Evolutionary conservation across 2,329 filamentous ascomycete species (phyloP).

Genomic region (Botrytis byssoidea): DNA sequence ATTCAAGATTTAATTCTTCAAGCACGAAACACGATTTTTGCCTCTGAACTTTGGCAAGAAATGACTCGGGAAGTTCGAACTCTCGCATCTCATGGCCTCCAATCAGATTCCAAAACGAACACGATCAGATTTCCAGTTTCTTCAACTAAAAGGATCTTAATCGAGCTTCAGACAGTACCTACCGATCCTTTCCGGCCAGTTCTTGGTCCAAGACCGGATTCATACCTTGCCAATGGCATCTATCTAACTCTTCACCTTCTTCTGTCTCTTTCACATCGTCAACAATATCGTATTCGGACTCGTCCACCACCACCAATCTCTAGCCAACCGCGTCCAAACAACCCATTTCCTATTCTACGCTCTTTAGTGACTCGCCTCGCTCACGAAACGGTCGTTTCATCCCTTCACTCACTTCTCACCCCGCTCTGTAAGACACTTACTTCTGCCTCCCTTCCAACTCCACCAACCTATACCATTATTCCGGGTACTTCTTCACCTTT

Average conservation of each 20-base stretch:
- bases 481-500: constrained; percentile 28
- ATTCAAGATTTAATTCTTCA: constrained; percentile 69
- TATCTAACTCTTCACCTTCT: constrained; percentile 70
- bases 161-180: constrained; percentile 63
- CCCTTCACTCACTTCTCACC: constrained; percentile 29
- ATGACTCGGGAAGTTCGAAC: constrained; percentile 76
- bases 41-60: constrained; percentile 89
- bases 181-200: constrained; percentile 45
- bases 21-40: constrained; percentile 75
- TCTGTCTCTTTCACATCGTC: constrained; percentile 74
- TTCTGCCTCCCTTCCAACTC: constrained; percentile 30
- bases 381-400: constrained; percentile 33
- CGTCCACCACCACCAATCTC: constrained; percentile 55
- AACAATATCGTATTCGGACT: constrained; percentile 68
- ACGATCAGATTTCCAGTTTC: constrained; percentile 56
- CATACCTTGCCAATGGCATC: constrained; percentile 61
- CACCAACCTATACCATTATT: constrained; percentile 32
- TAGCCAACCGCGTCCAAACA: constrained; percentile 50
- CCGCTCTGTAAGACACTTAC: constrained; percentile 31
- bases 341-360: constrained; percentile 57
- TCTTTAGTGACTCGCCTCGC: constrained; percentile 46
- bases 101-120: constrained; percentile 51
- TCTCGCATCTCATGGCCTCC: constrained; percentile 69
- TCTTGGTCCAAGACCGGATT: constrained; percentile 41
- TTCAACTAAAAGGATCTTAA: constrained; percentile 55